Evolutionary conservation across 495 filamentous ascomycete species (phyloP), one percentile per base, ranked within the genome.

Genomic region (Chaetomidium leptoderma): DNA sequence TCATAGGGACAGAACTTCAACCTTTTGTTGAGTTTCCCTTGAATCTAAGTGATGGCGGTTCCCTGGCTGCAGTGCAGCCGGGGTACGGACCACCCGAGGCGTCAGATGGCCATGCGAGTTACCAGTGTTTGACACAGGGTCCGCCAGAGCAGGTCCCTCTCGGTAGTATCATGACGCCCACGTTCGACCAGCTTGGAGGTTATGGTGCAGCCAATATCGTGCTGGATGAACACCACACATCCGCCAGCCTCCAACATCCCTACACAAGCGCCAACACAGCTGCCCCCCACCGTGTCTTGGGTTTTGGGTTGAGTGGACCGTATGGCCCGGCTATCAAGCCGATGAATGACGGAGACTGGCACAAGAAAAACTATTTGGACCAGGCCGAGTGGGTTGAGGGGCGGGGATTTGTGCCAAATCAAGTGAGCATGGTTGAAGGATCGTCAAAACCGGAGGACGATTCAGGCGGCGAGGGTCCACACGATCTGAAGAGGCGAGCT

Each of bases 401-500:
- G 13, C 13, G 9, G 35, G 13, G 13, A n/a, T 37, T 16, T 11
- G 7, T 37, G 35, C 35, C 35, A n/a, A n/a, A n/a, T n/a, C n/a
- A n/a, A 21, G 26, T 26, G 4, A 14, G 19, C 26, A 13, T 26
- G n/a, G 21, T 1, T 17, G 48, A 39, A 9, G 21, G 5, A n/a
- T 10, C 32, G 14, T 6, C 36, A 6, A 21, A n/a, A 30, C 16
- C 37, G 10, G 29, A 3, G 1, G 16, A 17, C 16, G 44, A 6
- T 21, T 10, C 29, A n/a, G 8, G 32, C 5, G 16, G 47, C 26
- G 30, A 57, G 35, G 47, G 17, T 2, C 14, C 40, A 6, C 2
- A 29, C 39, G 11, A 48, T 17, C 54, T 55, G 14, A 66, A 64
- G 55, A 53, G 49, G 27, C 45, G 64, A 6, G 45, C 39, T 27